Evolutionary conservation across 441 rosid genomes (phyloP), one percentile per base, ranked within the genome.

Genomic region (Kokia cookei): DNA sequence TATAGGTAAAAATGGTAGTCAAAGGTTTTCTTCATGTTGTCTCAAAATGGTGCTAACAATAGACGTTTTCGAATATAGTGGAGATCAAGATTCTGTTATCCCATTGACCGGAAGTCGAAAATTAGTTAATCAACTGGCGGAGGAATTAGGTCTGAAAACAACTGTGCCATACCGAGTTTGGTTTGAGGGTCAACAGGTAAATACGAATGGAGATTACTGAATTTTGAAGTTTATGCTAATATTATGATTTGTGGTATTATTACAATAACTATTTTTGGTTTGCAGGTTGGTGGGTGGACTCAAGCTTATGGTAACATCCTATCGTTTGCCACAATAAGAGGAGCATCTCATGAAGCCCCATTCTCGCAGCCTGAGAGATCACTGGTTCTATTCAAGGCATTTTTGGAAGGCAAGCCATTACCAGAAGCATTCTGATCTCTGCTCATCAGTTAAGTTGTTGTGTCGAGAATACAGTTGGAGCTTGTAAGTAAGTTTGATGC

Each of bases 241-340:
- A 7, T 17, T 29, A 5, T n/a, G 71, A 17, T 27, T 17, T 29
- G 3, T n/a, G 71, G 15, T 27, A 17, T 22, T 62, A 5, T 22
- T 59, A 26, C 71, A 12, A 22, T 2, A 10, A 43, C 10, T 29
- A 19, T 13, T 57, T 79, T 76, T 76, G 42, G 32, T 62, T 76
- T 78, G 82, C 81, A 95, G 99, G 99, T 95, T 43, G 99, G 98
- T n/a, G 98, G 99, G 51, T 93, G 99, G 99, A 95, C 99, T 73
- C 97, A 93, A 82, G 99, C 91, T 66, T 90, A 91, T 71, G 94
- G 95, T 5, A 78, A 88, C 71, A 74, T 89, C 65, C 77, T 95
- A 73, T 86, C 98, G 4, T 95, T 91, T 82, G 98, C 99, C 37
- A 95, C 99, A 54, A 90, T 93, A 37, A 83, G 99, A 88, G 98